Evolutionary conservation across 148 eudicot species (phyloP), one percentile per base, ranked within the genome.

Genomic region (Selenicereus undatus): DNA sequence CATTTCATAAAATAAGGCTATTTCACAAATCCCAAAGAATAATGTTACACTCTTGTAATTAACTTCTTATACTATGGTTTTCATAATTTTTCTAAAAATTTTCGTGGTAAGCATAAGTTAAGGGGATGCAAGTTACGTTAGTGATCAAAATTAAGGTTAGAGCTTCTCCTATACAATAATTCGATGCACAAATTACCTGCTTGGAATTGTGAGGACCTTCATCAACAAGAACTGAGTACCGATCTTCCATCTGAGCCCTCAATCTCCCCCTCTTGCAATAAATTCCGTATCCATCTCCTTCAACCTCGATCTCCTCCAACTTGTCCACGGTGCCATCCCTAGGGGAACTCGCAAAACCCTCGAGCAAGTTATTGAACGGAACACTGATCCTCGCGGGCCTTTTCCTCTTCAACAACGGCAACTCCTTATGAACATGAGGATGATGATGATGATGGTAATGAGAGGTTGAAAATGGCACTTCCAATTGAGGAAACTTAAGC

Each of bases 201-300:
- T 89, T 84, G 35, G 85, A 80, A 78, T 81, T 86, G 8, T 87
- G 89, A 39, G 43, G 24, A 73, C 71, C 36, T 29, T 75, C 73
- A 58, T 83, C 80, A 77, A 85, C 78, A 36, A 81, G 30, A 24
- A 87, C 89, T 0, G 93, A 86, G 80, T 83, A 87, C 8, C 96
- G 86, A 78, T 90, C 96, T 75, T 92, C 96, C 88, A 92, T 81
- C 0, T 13, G 72, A 16, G 87, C 81, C 79, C 89, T 89, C 78
- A 73, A 60, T n/a, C 71, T 90, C 62, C 95, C 95, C 81, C 83
- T 88, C 78, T 89, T 92, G 45, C 90, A 83, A 83, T 79, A 92
- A 73, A 90, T 89, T n/a, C 84, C 80, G 39, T 88, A 92, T 32
- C 86, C 91, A 11, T 90, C 93, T 2, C 88, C 93, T 64, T 86